phyloP scores from a whole-genome alignment of 306 rosid genomes.

The Gynostemma pentaphyllum region DNA sequence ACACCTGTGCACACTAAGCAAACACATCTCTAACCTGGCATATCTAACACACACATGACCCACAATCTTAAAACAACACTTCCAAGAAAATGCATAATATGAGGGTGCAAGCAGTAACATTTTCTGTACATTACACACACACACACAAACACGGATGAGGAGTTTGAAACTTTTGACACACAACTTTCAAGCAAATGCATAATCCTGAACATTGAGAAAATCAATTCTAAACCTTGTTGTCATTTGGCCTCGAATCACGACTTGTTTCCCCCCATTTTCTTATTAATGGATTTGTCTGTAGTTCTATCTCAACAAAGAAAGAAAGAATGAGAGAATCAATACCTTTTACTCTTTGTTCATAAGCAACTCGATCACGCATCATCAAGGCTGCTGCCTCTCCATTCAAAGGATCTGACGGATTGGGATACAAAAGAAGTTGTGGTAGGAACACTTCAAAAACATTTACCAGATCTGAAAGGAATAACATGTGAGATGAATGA shows the following conservation, averaged over 20 bases:
- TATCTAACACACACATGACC: no score
- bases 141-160: neutral
- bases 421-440: conserved; percentile 87
- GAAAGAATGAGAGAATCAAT: neutral
- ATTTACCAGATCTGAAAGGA: conserved; percentile 65
- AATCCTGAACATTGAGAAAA: neutral
- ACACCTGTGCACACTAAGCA: no score
- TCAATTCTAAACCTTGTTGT: neutral
- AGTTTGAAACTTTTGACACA: neutral
- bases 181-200: neutral
- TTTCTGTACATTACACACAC: neutral
- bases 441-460: conserved; percentile 90
- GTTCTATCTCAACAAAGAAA: neutral
- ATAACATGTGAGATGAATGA: neutral
- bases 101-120: no score
- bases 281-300: neutral
- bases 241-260: no score
- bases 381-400: conserved; percentile 84
- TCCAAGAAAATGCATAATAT: no score
- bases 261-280: no score
- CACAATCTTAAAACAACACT: neutral
- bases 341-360: conserved; percentile 83
- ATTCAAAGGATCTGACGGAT: conserved; percentile 79
- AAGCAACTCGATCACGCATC: conserved; percentile 63
- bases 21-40: no score